Base-by-base conservation (phyloP, 2,329 filamentous ascomycete genomes). In the Xylaria sp. region DNA sequence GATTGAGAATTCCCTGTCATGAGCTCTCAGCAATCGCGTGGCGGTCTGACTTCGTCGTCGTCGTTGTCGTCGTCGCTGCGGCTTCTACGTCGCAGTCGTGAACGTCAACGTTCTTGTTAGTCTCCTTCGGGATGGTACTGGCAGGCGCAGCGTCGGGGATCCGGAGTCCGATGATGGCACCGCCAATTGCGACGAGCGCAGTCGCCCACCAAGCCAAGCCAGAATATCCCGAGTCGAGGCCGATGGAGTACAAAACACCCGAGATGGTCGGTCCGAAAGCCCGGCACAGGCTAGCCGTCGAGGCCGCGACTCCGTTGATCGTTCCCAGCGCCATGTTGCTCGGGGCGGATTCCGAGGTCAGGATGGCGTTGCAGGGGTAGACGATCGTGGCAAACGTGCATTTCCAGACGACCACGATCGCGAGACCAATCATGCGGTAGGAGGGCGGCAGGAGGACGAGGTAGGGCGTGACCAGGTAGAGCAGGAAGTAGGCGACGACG, bases 181-280 rank as follows among this genome's bases (percentile, higher is more conserved):
- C 94, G 11, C 85, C 74, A 9, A 91, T 75, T 39, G 91, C 90
- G 37, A 97, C 85, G 2, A 89, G 69, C 7, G 89, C 91, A 65
- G 88, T 92, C 63, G 86, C 87, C 94, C 94, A 99, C 93, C 94
- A 99, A 0, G 92, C 89, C 39, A 97, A 80, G 18, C 92, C 92
- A 3, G 92, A 93, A 72, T 91, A 93, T 42, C 92, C 92, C 5
- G 87, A 82, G 65, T 86, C 82, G 42, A 95, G 82, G 54, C 94
- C 94, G 55, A 88, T 79, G 3, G 91, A 84, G 74, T 96, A 95
- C 23, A 97, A 81, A 34, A 92, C 78, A 1, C 94, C 94, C 2
- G 92, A 95, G 2, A 97, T 78, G 0, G 91, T 92, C 1, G 94
- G 94, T 0, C 93, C 93, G 63, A 97, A 88, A 0, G 92, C 92